Conservation (phyloP, 768 basidiomycete species). For the Cystobasidium onofrii region DNA sequence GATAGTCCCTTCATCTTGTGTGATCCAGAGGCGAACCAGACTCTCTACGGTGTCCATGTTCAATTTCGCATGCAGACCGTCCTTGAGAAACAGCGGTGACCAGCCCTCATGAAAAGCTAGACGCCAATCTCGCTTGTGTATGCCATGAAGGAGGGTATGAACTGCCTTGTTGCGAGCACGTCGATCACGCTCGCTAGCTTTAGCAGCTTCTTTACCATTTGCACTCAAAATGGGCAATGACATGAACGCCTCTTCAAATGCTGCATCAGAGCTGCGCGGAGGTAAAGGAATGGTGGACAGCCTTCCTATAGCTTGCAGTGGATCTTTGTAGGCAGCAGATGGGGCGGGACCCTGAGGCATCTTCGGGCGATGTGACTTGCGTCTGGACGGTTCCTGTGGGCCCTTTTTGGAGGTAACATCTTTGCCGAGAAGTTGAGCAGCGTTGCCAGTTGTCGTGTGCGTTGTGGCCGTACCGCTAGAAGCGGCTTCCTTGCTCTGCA, state of each 20-base stretch:
- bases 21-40: not conserved
- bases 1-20: not conserved
- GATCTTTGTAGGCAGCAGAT: not conserved
- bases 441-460: not conserved
- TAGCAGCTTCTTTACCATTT: not conserved
- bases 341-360: not conserved
- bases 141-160: not conserved
- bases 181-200: not conserved
- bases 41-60: not conserved
- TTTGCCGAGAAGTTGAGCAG: not conserved
- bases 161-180: not conserved
- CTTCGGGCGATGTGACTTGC: not conserved
- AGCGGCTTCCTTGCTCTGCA: not conserved
- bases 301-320: not conserved
- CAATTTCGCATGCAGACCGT: not conserved
- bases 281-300: not conserved
- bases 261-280: not conserved
- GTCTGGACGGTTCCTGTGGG: not conserved
- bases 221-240: not conserved
- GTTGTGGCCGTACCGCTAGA: not conserved
- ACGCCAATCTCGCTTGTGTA: not conserved
- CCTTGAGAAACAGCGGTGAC: not conserved
- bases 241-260: not conserved
- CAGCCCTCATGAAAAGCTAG: not conserved
- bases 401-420: too few species aligned